Evolutionary conservation across 768 basidiomycete genomes (phyloP), one percentile per base, ranked within the genome.

Genomic region (Leccinellum albellum): DNA sequence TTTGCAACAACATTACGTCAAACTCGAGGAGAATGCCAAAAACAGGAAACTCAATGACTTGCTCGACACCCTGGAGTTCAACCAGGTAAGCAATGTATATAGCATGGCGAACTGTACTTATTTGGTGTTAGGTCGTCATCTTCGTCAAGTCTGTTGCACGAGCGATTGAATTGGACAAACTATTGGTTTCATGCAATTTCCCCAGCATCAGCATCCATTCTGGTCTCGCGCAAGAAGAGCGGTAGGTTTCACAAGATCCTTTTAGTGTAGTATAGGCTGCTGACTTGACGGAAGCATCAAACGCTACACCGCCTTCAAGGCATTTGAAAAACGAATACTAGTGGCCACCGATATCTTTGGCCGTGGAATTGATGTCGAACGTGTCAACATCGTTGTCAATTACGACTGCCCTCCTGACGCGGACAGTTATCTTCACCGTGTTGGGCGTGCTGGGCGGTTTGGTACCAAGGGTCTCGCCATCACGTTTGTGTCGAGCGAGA

Each of bases 291-390:
- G 42, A 33, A 96, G 94, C 56, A 98, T 99, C 73, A 83, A 82
- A 56, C 91, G 96, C 15, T 99, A 98, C 77, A 91, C 91, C 26
- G 93, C 95, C 35, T 99, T 99, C 83, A 99, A 99, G 76, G 91
- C 92, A 17, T 99, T 99, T 64, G 97, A 99, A 79, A 99, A 98
- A 78, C 94, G 97, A 62, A 98, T 99, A 62, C 82, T 99, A 20
- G 97, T 99, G 42, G 96, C 95, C 20, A 99, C 97, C 20, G 97
- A 99, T 73, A 98, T 99, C 63, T 99, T 99, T 60, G 97, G 97
- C 58, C 92, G 97, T 73, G 97, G 96, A 63, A 99, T 99, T 62
- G 97, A 99, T 77, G 96, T 99, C 21, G 97, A 99, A 73, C 94
- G 97, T 59, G 97, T 99, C 66, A 99, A 99, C 76, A 98, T 98